A percentile compares a stretch with the other conserved stretches of the same genome.
Conservation (phyloP, 192 early-diverging fungal genomes). For the Haplosporangium gracile region DNA sequence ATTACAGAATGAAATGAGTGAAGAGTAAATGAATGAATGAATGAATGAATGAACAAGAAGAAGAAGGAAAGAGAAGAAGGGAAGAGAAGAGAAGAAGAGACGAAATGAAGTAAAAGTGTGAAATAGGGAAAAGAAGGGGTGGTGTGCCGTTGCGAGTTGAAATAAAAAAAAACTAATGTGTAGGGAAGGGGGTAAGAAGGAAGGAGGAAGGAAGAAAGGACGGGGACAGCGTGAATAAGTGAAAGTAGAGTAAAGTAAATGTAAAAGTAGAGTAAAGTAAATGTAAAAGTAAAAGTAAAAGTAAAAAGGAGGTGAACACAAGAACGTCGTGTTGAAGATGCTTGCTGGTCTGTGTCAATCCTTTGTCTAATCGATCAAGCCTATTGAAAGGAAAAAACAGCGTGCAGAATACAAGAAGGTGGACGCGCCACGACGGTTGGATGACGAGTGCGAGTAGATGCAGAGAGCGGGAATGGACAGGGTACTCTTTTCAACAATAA, state of each 20-base stretch:
- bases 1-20: neutral
- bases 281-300: no score
- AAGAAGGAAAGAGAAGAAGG: neutral
- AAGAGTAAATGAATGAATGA: neutral
- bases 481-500: neutral
- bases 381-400: neutral
- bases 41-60: no score
- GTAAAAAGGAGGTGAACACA: neutral
- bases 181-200: neutral
- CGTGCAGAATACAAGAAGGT: neutral
- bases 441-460: neutral
- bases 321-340: neutral
- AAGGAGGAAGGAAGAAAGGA: no score
- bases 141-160: neutral
- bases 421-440: conserved; percentile 4
- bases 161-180: neutral
- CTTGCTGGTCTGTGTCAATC: neutral
- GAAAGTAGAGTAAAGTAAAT: no score
- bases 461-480: neutral
- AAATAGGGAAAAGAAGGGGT: neutral
- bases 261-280: no score
- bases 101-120: neutral
- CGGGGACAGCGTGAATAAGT: no score
- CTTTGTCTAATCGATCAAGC: neutral
- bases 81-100: neutral